These are phyloP conservation scores for Carex scoparia DNA, from an alignment of 176 grass and related monocot genomes.

Conservation along the genomic window DNA sequence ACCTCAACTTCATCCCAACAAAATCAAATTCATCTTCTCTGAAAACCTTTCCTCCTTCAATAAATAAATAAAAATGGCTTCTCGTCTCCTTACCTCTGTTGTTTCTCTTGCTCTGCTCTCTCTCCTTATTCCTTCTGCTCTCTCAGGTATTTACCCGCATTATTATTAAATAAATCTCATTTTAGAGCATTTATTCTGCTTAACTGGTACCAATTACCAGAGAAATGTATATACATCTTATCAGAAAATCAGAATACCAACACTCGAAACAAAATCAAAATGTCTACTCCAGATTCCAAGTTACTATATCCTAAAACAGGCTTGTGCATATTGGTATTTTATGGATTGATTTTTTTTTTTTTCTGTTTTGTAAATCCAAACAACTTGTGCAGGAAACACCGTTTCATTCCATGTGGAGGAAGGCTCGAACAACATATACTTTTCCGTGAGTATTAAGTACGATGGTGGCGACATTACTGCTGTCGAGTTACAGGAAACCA, in stretches of 20 bases:
- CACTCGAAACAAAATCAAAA: background rate
- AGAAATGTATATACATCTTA: background rate
- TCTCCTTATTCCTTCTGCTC: background rate
- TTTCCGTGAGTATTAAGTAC: slow-evolving; percentile 55
- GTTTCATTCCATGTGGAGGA: slow-evolving; percentile 58
- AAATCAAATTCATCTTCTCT: background rate
- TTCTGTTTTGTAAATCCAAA: background rate
- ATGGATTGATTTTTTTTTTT: background rate
- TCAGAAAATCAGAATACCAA: background rate
- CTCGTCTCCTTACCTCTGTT: background rate
- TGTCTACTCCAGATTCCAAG: background rate
- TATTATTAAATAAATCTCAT: background rate
- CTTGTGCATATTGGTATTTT: background rate
- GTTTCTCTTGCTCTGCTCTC: slow-evolving; percentile 14
- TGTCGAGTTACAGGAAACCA: slow-evolving; percentile 61
- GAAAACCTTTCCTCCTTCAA: background rate
- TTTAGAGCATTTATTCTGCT: background rate
- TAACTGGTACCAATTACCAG: background rate
- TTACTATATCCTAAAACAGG: background rate
- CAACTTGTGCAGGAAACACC: slow-evolving; percentile 2
- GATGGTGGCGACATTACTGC: slow-evolving; percentile 45
- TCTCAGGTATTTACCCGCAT: background rate
- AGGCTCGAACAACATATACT: slow-evolving; percentile 58
- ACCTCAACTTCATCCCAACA: background rate
- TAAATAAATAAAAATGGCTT: slow-evolving; percentile 8